These are phyloP conservation scores for Barnettozyma populi DNA, from an alignment of 805 yeast genomes.

Conservation along the genomic window DNA sequence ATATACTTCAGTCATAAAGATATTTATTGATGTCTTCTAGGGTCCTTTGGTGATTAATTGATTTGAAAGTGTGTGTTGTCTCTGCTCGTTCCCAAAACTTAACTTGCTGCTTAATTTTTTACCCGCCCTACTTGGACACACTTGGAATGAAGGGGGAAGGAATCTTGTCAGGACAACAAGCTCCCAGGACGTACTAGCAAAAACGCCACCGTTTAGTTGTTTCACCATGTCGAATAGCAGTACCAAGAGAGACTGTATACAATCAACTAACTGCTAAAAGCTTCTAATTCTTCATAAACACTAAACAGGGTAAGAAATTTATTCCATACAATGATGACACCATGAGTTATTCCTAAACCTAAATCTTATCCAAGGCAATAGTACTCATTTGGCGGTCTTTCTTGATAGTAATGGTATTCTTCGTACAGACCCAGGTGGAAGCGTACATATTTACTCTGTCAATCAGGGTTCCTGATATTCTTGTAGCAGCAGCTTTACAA, in stretches of 20 bases:
- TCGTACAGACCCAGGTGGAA: slow-evolving; percentile 80
- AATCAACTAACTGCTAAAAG: no score
- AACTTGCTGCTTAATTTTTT: background rate
- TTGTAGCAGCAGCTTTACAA: slow-evolving; percentile 64
- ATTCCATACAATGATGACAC: no score
- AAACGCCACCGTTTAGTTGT: no score
- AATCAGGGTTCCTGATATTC: slow-evolving; percentile 58
- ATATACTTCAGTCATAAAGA: slow-evolving; percentile 6
- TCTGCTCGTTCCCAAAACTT: no score
- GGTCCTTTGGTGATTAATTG: background rate
- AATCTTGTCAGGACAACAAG: background rate
- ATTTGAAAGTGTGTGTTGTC: background rate
- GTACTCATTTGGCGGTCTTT: slow-evolving; percentile 26
- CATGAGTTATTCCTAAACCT: no score
- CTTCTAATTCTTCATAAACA: no score
- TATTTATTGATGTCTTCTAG: background rate
- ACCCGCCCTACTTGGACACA: no score
- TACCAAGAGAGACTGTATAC: no score
- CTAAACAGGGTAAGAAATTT: no score
- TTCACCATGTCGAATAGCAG: no score
- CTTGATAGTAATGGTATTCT: slow-evolving; percentile 22
- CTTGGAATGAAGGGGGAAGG: no score
- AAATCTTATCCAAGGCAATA: slow-evolving; percentile 13
- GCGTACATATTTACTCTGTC: slow-evolving; percentile 87
- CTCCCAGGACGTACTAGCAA: no score